Base-by-base conservation (phyloP, 2,329 filamentous ascomycete genomes). In the Scleromitrula shiraiana region DNA sequence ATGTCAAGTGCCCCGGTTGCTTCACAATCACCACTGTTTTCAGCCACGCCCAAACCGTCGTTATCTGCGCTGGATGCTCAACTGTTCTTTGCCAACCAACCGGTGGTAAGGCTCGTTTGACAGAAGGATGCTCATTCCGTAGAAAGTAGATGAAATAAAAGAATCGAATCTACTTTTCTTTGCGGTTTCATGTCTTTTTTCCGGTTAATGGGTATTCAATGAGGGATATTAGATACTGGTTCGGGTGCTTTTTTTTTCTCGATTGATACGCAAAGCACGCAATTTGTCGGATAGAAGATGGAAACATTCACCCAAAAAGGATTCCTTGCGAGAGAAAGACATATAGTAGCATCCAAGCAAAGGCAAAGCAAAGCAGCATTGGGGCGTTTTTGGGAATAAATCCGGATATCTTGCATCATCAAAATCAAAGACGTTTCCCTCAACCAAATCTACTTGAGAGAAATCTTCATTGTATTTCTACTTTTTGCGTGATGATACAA, bases 11-110 rank as follows among this genome's bases (percentile, higher is more conserved):
- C 87, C 93, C 93, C 72, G 93, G 93, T 68, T 98, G 93, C 88
- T 98, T 97, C 85, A 96, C 90, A 74, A 98, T 98, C 83, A 98
- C 93, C 74, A 98, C 93, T 73, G 93, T 98, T 76, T 98, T 97
- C 88, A 97, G 91, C 59, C 93, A 98, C 82, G 93, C 93, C 74
- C 93, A 98, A 82, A 98, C 93, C 71, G 93, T 98, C 72, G 93
- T 98, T 74, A 94, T 97, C 82, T 98, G 93, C 85, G 89, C 89
- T 70, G 93, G 93, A 68, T 98, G 93, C 88, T 95, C 91, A 67
- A 96, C 94, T 67, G 93, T 98, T 64, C 88, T 98, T 59, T 98
- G 93, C 88, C 93, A 98, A 75, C 93, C 93, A 62, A 98, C 93
- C 65, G 93, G 93, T 83, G 93, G 93, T 69, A 98, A 98, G 83